Evolutionary conservation across 1,284 basidiomycete species (phyloP), one percentile per base, ranked within the genome.

Genomic region (Malassezia vespertilionis): DNA sequence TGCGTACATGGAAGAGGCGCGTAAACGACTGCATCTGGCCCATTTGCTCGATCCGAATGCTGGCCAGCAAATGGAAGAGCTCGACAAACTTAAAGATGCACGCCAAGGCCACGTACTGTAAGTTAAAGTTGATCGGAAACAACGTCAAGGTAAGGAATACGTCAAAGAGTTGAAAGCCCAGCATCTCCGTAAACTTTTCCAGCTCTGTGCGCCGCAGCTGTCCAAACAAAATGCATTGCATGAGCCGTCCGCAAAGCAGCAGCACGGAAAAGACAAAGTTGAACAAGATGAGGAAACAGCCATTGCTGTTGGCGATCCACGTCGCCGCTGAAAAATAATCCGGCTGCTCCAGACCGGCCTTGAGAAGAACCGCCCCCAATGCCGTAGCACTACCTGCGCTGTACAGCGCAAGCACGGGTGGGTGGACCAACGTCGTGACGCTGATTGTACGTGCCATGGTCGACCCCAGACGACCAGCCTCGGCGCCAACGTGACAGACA

Each of bases 251-350:
- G 20, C 79, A 76, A 14, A 84, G 69, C 30, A 97, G 74, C 2
- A 85, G 79, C 36, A 84, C 65, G 44, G 91, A 80, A 53, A 91
- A 75, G 3, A 80, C 80, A 65, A 93, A 95, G 74, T 97, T 97
- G 60, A 84, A 84, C n/a, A 97, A 76, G 24, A 62, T 58, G 2
- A 64, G 46, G 21, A 69, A 49, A 34, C 62, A 64, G n/a, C 57
- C 81, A 63, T 84, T 89, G 68, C 86, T 91, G 71, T 83, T 83
- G 4, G 86, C 85, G n/a, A 99, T 77, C 64, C 83, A 84, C 2
- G 96, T 86, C 10, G 85, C 80, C 4, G 93, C 84, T 11, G 88
- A 83, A 67, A 91, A 97, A 75, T 93, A 95, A 75, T 93, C 95
- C 63, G 82, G 82, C 58, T 93, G 79, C 46, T 79, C 82, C 61